Evolutionary conservation across 2,329 filamentous ascomycete genomes (phyloP).

Genomic region (Fusarium nematophilum): DNA sequence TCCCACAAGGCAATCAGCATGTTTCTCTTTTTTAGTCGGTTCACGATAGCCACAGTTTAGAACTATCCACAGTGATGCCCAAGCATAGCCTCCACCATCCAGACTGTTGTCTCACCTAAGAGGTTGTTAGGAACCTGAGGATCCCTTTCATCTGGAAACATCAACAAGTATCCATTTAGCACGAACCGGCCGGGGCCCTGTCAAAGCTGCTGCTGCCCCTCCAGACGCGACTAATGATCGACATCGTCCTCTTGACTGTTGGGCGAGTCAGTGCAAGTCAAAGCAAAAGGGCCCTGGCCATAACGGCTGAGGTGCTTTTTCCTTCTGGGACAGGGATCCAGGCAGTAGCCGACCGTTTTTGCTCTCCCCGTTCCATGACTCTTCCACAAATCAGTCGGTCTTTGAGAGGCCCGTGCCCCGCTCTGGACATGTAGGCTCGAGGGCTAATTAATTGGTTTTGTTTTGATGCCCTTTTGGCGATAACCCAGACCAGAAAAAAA

Average conservation of each 20-base stretch:
- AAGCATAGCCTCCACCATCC: constrained; percentile 24
- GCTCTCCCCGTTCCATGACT: too few relatives aligned
- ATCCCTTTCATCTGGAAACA: not conserved
- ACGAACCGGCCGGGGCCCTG: too few relatives aligned
- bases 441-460: too few relatives aligned
- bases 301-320: constrained; percentile 9
- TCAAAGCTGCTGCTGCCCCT: too few relatives aligned
- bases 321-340: constrained; percentile 21
- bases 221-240: constrained; percentile 25
- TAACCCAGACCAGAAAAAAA: too few relatives aligned
- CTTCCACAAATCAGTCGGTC: not conserved
- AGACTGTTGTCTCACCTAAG: constrained; percentile 19
- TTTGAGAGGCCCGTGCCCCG: constrained; percentile 14
- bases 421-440: too few relatives aligned
- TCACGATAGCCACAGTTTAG: constrained; percentile 2
- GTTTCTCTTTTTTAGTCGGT: constrained; percentile 6
- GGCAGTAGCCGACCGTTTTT: constrained; percentile 23
- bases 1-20: constrained; percentile 6
- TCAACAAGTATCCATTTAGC: too few relatives aligned
- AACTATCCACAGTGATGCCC: not conserved
- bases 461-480: too few relatives aligned
- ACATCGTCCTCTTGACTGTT: constrained; percentile 5
- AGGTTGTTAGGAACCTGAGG: not conserved
- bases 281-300: constrained; percentile 1
- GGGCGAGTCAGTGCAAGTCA: too few relatives aligned